Evolutionary conservation across 805 yeast species (phyloP), one percentile per base, ranked within the genome.

Genomic region (Saccharomyces eubayanus): DNA sequence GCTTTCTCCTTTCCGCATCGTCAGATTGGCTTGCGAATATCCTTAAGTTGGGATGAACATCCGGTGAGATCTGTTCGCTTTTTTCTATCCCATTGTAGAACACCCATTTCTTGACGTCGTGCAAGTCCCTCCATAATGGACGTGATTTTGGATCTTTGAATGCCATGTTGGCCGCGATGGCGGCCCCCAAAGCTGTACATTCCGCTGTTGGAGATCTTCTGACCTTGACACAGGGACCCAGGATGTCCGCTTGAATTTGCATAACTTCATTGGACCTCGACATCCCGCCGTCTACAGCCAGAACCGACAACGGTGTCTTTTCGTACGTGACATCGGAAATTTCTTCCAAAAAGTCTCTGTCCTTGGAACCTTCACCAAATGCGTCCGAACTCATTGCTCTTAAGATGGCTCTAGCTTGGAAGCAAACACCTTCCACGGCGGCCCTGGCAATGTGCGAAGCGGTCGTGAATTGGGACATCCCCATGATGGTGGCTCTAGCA

Each of bases 241-340:
- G 76, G 57, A 91, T 84, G 68, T 91, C 95, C 6, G 96, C 87
- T 72, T 91, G 97, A 58, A 91, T 89, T 74, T 89, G 96, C 85
- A 92, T 86, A 51, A 90, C 92, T 63, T 87, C 92, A 65, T 85
- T 85, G 20, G 96, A 89, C 62, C 87, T 82, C 24, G 96, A 86
- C 94, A 91, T 86, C 60, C 98, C 98, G 53, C 97, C 98, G 68
- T 91, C 98, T 27, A 91, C 96, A 31, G 89, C 85, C 55, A 86
- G 73, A 14, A 76, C 65, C 3, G 81, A 75, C 59, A 83, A 74
- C 46, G 83, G 69, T 60, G 81, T 69, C 67, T 76, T 78, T 62
- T 74, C 78, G 59, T 72, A 69, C 14, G 72, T 65, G 6, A 24
- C 40, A 28, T 62, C 68, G 41, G 54, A 57, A 36, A 72, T 65